A percentile compares a stretch with the other conserved stretches of the same genome.
These are phyloP conservation scores for Sphagnum tenellum DNA, from an alignment of 225 moss, liverwort and hornwort genomes.

Conservation along the genomic window DNA sequence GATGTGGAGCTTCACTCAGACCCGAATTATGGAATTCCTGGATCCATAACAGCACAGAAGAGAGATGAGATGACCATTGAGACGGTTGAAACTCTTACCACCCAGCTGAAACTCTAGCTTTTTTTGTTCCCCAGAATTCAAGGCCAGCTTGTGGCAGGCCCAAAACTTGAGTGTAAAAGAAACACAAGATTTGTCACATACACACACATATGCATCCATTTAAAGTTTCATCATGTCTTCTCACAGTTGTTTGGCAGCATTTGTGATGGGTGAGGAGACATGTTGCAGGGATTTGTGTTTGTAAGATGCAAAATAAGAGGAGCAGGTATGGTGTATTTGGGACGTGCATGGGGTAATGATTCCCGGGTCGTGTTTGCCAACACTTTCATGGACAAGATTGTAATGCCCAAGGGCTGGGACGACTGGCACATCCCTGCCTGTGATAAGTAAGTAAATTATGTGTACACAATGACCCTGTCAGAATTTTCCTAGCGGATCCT, in stretches of 20 bases:
- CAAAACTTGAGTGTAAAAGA: too few species aligned
- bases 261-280: not conserved
- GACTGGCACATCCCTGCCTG: constrained; percentile 29
- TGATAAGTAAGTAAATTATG: constrained; percentile 19
- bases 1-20: constrained; percentile 30
- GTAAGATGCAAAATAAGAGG: constrained; percentile 28
- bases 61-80: constrained; percentile 19
- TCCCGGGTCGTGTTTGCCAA: constrained; percentile 43
- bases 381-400: constrained; percentile 33
- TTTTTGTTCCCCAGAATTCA: too few species aligned
- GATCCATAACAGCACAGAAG: constrained; percentile 62
- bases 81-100: constrained; percentile 17
- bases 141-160: too few species aligned
- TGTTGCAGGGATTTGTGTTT: constrained; percentile 32
- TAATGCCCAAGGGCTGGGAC: constrained; percentile 33
- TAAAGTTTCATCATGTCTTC: too few species aligned
- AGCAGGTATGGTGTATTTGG: constrained; percentile 28
- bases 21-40: constrained; percentile 8
- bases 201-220: too few species aligned
- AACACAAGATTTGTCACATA: too few species aligned
- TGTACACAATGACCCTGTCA: not conserved
- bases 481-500: not conserved
- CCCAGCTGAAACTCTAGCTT: too few species aligned
- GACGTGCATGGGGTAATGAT: constrained; percentile 34
- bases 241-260: too few species aligned